Percentiles rank a stretch among this genome's conserved stretches.
Conservation (phyloP, 2,329 filamentous ascomycete species). For the Penicillium fuscoglaucum region DNA sequence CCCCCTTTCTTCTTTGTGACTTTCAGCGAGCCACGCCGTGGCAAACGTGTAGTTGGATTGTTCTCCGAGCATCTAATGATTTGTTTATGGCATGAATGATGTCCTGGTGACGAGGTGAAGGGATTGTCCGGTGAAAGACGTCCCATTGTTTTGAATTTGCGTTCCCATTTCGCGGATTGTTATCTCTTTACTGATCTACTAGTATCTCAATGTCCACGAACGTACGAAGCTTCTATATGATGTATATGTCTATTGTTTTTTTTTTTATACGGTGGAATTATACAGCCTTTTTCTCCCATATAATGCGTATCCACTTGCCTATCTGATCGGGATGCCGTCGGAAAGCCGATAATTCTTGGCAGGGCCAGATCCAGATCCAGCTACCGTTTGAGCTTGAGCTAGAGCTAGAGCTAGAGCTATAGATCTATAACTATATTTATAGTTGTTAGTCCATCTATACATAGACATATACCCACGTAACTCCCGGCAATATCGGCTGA, state of each 20-base stretch:
- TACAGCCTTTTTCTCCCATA: neutral
- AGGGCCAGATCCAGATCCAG: neutral
- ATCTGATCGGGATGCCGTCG: slow-evolving; percentile 18
- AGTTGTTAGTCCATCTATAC: neutral
- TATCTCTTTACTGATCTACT: slow-evolving; percentile 20
- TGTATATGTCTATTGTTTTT: slow-evolving; percentile 36
- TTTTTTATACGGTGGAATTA: neutral
- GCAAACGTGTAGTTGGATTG: slow-evolving; percentile 8
- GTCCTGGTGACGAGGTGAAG: slow-evolving; percentile 15
- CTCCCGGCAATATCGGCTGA: neutral
- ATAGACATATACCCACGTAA: neutral
- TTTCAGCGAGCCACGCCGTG: slow-evolving; percentile 5
- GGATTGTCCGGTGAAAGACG: neutral
- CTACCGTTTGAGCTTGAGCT: neutral
- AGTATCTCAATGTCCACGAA: slow-evolving; percentile 29
- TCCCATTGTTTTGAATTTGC: slow-evolving; percentile 12
- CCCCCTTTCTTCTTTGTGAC: slow-evolving; percentile 9
- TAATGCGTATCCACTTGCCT: neutral
- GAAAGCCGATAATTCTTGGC: slow-evolving; percentile 13
- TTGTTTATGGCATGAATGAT: slow-evolving; percentile 19
- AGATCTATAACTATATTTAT: neutral
- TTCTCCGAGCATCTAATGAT: slow-evolving; percentile 19
- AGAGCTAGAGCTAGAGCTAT: neutral
- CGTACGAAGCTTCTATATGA: slow-evolving; percentile 37
- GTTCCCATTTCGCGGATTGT: slow-evolving; percentile 18